A percentile compares a stretch with the other conserved stretches of the same genome.
These are phyloP conservation scores for Acer negundo DNA, from an alignment of 345 rosid species.

Conservation along the genomic window DNA sequence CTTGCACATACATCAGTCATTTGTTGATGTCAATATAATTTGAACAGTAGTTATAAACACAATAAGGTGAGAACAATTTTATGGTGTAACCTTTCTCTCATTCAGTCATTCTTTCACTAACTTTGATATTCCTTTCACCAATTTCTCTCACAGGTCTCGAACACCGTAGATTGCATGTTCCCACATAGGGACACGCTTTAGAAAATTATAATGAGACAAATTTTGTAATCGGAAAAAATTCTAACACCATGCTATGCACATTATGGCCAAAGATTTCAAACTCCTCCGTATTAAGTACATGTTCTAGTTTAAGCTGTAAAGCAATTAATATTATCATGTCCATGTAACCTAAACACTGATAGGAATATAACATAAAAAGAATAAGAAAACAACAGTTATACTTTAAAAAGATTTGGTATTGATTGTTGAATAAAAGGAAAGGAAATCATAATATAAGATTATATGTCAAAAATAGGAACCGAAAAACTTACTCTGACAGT, in stretches of 20 bases:
- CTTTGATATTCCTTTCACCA: background rate
- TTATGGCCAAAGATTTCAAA: background rate
- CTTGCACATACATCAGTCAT: background rate
- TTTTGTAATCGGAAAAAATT: background rate
- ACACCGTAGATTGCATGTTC: background rate
- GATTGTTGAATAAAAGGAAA: background rate
- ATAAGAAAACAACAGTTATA: slow-evolving; percentile 5
- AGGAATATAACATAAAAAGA: background rate
- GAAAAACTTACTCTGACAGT: slow-evolving; percentile 76
- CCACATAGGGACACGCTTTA: background rate
- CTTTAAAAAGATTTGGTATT: no score
- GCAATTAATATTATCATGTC: background rate
- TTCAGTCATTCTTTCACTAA: background rate
- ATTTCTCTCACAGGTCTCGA: background rate
- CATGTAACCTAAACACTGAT: background rate
- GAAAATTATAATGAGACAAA: background rate
- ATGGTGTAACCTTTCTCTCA: background rate
- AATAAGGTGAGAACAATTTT: background rate
- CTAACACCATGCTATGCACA: background rate
- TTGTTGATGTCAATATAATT: background rate
- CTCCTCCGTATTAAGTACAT: background rate
- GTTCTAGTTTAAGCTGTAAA: background rate
- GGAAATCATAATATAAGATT: background rate
- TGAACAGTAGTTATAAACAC: background rate
- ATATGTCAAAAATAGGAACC: slow-evolving; percentile 1